Percentiles rank a stretch among this genome's conserved stretches.
These are phyloP conservation scores for Dysphania ambrosioides DNA, from an alignment of 148 eudicot genomes.

Conservation along the genomic window DNA sequence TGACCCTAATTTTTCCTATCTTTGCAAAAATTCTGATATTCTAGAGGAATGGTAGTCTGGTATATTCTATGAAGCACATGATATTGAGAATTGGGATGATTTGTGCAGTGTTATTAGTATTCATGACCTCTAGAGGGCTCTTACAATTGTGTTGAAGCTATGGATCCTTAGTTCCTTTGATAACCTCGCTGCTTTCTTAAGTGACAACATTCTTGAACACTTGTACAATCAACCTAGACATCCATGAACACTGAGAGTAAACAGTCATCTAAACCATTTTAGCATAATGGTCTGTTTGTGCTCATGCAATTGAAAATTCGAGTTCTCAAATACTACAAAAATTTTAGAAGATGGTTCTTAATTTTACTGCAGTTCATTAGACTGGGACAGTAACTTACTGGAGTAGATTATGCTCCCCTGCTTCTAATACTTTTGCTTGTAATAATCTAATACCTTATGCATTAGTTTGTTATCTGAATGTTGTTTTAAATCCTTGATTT, in stretches of 20 bases:
- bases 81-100: neutral
- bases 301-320: neutral
- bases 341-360: neutral
- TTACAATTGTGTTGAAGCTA: neutral
- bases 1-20: no score
- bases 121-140: neutral
- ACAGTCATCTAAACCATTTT: neutral
- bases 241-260: neutral
- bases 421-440: neutral
- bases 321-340: neutral
- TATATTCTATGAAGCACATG: neutral
- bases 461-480: conserved; percentile 2
- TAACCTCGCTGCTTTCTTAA: neutral
- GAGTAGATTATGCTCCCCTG: neutral
- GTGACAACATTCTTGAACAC: neutral
- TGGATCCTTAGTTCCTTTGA: no score
- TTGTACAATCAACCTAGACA: neutral
- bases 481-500: conserved; percentile 5
- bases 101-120: neutral
- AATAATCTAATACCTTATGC: neutral
- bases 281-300: neutral
- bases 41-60: neutral
- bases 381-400: neutral
- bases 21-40: neutral
- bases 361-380: neutral